Evolutionary conservation across 177 flowering plant genomes (phyloP).

Genomic region (Vitis hybrid): DNA sequence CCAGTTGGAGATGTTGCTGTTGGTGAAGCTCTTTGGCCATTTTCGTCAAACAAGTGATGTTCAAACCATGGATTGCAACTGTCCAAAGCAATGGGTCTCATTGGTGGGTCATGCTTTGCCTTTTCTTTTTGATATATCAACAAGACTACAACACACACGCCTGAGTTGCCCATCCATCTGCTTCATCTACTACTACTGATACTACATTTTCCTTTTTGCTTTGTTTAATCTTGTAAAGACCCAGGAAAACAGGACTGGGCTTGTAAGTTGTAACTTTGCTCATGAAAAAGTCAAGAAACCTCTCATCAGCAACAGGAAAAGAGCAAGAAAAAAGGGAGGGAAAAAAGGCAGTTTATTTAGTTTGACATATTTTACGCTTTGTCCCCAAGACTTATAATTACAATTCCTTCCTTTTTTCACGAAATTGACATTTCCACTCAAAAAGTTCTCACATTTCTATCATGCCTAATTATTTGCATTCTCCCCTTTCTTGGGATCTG

Average conservation of each 20-base stretch:
- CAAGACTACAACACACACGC: not conserved
- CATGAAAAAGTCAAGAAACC: slow-evolving; percentile 15
- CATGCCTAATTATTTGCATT: not conserved
- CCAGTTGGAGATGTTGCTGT: slow-evolving; percentile 29
- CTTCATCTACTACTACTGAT: not conserved
- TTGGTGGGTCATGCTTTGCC: slow-evolving; percentile 36
- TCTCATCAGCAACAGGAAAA: slow-evolving; percentile 3
- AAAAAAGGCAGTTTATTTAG: slow-evolving; percentile 8
- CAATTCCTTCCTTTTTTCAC: not conserved
- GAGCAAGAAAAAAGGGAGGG: slow-evolving; percentile 8
- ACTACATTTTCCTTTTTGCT: not conserved
- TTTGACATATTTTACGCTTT: slow-evolving; percentile 20
- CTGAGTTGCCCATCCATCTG: not conserved
- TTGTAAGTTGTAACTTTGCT: slow-evolving; percentile 4
- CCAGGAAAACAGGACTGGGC: slow-evolving; percentile 12
- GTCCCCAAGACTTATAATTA: slow-evolving; percentile 2
- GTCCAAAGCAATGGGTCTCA: slow-evolving; percentile 42
- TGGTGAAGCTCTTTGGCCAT: slow-evolving; percentile 35
- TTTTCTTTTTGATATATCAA: not conserved
- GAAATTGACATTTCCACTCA: not conserved
- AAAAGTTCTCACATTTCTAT: not conserved
- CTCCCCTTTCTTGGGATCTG: not conserved
- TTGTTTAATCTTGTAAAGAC: slow-evolving; percentile 2
- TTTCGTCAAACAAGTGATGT: slow-evolving; percentile 40
- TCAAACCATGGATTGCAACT: slow-evolving; percentile 34